Base-by-base conservation (phyloP, 2,329 filamentous ascomycete species). In the Huntiella moniliformis region DNA sequence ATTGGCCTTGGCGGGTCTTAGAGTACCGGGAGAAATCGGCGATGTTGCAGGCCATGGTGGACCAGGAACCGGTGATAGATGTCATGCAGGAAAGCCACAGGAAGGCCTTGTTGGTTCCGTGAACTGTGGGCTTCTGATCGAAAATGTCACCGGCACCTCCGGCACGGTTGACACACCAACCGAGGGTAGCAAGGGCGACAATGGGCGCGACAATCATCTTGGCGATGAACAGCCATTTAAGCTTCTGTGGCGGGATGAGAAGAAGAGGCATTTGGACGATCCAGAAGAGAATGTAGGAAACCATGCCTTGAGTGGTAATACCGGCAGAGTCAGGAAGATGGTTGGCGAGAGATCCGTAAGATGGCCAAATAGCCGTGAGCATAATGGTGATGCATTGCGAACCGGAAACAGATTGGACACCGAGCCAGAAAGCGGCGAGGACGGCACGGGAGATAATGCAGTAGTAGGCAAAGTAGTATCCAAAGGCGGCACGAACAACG, bases 11-110 rank as follows among this genome's bases (percentile, higher is more conserved):
- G 35, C 63, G 57, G 41, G 63, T 61, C 53, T 63, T 65, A 39
- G 53, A 55, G 48, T 56, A 58, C 8, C 57, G 54, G 4, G 56
- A 56, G 49, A 61, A 59, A 46, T 62, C 60, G 16, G 66, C 61
- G 56, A 70, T 69, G 53, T 71, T 71, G 46, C 70, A 63, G 1
- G 66, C 66, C 48, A 67, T 59, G 17, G 63, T 66, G 10, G 59
- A 62, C 55, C 67, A 70, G 7, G 67, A 61, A 13, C 67, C 67
- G 16, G 67, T 68, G 31, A 70, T 66, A 11, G 61, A 63, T 36
- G 65, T 67, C 45, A 67, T 54, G 3, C 61, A 62, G 2, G 64
- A 62, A 15, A 67, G 52, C 12, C 58, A 60, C 8, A 60, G 57
- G 4, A 60, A 62, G 16, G 63, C 63, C 57, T 63, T 65, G 28